Evolutionary conservation across 2,329 filamentous ascomycete genomes (phyloP).

Genomic region (Xylaria sp.): DNA sequence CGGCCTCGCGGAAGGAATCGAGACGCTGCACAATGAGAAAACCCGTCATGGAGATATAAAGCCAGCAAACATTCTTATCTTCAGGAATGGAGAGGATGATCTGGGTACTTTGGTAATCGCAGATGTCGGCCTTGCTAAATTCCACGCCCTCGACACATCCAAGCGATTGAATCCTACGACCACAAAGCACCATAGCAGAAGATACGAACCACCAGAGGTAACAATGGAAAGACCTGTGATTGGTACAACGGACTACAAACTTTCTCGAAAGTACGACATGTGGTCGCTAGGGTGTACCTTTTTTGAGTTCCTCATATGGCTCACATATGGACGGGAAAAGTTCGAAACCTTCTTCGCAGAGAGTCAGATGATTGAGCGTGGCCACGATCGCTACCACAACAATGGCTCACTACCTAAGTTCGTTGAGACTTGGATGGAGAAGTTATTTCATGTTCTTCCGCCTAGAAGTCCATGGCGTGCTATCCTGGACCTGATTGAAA

Average conservation of each 20-base stretch:
- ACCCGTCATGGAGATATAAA: conserved; percentile 22
- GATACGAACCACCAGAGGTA: conserved; percentile 13
- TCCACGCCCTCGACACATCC: neutral
- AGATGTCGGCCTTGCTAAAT: conserved; percentile 9
- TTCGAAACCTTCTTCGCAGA: neutral
- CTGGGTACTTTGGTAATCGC: neutral
- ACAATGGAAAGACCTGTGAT: too few relatives aligned
- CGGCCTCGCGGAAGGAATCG: conserved; percentile 11
- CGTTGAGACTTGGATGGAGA: neutral
- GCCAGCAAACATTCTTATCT: conserved; percentile 17
- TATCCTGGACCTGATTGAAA: neutral
- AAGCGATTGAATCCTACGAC: neutral
- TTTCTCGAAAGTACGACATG: conserved; percentile 19
- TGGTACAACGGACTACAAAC: neutral
- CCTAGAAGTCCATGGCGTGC: neutral
- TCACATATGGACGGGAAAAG: neutral
- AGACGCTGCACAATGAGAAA: neutral
- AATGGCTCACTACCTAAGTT: neutral
- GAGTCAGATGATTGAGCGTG: neutral
- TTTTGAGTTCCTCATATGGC: conserved; percentile 15
- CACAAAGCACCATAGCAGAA: neutral
- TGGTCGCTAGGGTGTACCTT: conserved; percentile 20
- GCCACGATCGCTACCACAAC: neutral
- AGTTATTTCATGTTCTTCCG: neutral
- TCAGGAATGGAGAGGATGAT: neutral